Conservation (phyloP, 2,329 filamentous ascomycete species). For the Exophiala dermatitidis region DNA sequence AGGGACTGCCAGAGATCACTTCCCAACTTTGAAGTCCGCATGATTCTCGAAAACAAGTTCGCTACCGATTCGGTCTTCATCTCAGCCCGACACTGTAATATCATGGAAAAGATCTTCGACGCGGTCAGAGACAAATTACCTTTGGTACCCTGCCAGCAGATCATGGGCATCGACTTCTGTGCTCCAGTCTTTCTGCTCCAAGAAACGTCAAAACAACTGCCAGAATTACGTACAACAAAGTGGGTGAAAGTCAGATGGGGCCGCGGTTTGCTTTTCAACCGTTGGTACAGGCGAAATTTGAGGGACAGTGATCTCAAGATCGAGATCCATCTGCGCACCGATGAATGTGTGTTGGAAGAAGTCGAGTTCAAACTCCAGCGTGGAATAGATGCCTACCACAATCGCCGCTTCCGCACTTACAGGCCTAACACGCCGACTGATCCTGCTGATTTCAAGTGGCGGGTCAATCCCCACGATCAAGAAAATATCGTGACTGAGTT, state of each 20-base stretch:
- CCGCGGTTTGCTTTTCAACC: not conserved
- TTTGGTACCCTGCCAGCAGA: not conserved
- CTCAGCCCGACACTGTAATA: not conserved
- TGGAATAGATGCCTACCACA: not conserved
- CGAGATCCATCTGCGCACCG: not conserved
- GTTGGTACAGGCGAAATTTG: not conserved
- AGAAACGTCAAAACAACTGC: not conserved
- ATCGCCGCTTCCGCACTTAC: not conserved
- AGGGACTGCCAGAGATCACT: no score
- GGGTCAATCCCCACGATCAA: not conserved
- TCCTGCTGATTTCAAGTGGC: not conserved
- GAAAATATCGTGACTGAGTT: not conserved
- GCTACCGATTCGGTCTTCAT: not conserved
- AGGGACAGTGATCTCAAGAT: not conserved
- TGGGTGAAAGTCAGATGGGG: not conserved
- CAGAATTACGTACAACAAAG: not conserved
- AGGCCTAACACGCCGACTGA: not conserved
- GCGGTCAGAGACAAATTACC: not conserved
- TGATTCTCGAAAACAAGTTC: not conserved
- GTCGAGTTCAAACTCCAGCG: not conserved
- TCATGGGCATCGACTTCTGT: not conserved
- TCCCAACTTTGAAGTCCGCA: not conserved
- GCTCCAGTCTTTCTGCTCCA: not conserved
- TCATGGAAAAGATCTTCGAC: not conserved
- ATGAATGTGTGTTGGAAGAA: not conserved